These are phyloP conservation scores for Fusarium clavum DNA, from an alignment of 2,329 filamentous ascomycete species.

Conservation along the genomic window DNA sequence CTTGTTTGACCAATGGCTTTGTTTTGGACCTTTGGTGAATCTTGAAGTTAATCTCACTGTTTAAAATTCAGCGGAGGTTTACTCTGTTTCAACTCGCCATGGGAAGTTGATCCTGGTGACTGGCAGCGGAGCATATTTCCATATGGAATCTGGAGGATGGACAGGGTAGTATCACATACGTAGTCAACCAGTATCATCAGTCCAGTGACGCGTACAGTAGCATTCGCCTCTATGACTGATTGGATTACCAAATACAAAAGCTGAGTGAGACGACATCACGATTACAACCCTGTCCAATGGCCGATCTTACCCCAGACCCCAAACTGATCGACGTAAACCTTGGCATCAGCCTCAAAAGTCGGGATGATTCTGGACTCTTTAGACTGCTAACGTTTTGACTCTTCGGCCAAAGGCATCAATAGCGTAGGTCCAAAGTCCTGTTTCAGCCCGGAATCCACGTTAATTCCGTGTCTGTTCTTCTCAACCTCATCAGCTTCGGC, in stretches of 20 bases:
- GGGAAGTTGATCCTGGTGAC: neutral
- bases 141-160: neutral
- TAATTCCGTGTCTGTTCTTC: slow-evolving; percentile 10
- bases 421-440: slow-evolving; percentile 40
- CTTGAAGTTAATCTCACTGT: neutral
- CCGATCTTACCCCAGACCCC: neutral
- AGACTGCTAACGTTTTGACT: neutral
- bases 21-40: neutral
- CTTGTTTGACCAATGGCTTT: neutral
- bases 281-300: neutral
- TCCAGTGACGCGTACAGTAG: neutral
- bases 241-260: neutral
- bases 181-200: neutral
- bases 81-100: neutral
- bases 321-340: slow-evolving; percentile 3
- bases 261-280: slow-evolving; percentile 19
- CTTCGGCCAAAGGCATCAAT: slow-evolving; percentile 6
- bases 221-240: neutral
- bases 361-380: neutral
- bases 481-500: slow-evolving; percentile 12
- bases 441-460: slow-evolving; percentile 22
- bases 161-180: slow-evolving; percentile 3
- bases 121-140: neutral
- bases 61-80: neutral
- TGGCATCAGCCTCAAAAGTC: neutral